phyloP scores from a whole-genome alignment of 2,329 filamentous ascomycete species.

The Teratosphaeria destructans region DNA sequence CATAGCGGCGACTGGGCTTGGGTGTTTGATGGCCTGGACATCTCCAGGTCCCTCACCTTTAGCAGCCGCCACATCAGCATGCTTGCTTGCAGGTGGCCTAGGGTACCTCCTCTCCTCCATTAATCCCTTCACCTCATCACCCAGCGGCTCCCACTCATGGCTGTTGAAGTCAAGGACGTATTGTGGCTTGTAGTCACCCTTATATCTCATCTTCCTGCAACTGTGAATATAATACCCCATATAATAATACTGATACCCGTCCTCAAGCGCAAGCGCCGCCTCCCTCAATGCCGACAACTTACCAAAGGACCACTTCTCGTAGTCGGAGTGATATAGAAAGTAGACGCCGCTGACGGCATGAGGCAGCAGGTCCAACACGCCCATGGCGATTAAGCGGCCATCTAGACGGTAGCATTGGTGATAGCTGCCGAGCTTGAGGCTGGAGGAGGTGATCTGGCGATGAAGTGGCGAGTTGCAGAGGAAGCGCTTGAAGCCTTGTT shows the following conservation, averaged over 20 bases:
- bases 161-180: constrained; percentile 57
- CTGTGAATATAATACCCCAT: constrained; percentile 75
- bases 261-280: constrained; percentile 58
- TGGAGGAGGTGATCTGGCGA: constrained; percentile 30
- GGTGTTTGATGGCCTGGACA: constrained; percentile 13
- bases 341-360: constrained; percentile 73
- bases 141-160: constrained; percentile 21
- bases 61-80: neutral
- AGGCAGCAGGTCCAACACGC: constrained; percentile 66
- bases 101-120: constrained; percentile 49
- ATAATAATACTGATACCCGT: constrained; percentile 67
- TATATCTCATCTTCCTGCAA: constrained; percentile 77
- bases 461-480: constrained; percentile 60
- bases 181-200: constrained; percentile 67
- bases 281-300: constrained; percentile 68
- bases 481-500: constrained; percentile 57
- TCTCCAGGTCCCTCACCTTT: constrained; percentile 2
- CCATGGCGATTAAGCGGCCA: constrained; percentile 63
- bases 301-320: constrained; percentile 59
- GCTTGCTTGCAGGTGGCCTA: constrained; percentile 30
- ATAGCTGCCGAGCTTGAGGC: constrained; percentile 56
- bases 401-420: constrained; percentile 77
- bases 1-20: constrained; percentile 25
- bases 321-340: constrained; percentile 69
- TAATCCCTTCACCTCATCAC: constrained; percentile 23